Evolutionary conservation across 345 rosid genomes (phyloP).

Genomic region (Leavenworthia alabamica): DNA sequence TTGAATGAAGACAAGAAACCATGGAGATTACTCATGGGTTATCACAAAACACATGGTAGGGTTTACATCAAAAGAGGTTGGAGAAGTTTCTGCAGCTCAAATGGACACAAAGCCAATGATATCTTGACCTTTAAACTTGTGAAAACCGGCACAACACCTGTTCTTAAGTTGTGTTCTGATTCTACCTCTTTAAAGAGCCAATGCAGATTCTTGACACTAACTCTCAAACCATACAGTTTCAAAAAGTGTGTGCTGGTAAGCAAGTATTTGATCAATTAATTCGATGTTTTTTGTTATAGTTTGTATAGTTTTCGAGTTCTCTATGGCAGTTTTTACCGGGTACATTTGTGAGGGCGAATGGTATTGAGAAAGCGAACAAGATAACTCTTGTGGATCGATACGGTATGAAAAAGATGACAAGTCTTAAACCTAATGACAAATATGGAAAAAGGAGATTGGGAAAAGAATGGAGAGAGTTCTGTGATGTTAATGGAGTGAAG

Average conservation of each 20-base stretch:
- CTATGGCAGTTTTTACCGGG: constrained; percentile 4
- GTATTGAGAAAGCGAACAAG: background rate
- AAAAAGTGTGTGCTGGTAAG: background rate
- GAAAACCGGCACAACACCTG: background rate
- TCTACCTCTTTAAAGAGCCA: background rate
- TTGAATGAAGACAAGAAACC: background rate
- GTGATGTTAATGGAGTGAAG: constrained; percentile 11
- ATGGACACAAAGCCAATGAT: background rate
- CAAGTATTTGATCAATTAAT: background rate
- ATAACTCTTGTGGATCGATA: constrained; percentile 9
- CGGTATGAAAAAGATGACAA: background rate
- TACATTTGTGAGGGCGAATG: background rate
- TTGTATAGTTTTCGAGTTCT: background rate
- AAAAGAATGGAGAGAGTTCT: constrained; percentile 18
- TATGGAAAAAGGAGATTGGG: background rate
- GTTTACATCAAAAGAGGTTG: constrained; percentile 17
- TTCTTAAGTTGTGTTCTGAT: constrained; percentile 8
- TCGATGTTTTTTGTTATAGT: background rate
- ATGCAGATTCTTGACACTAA: constrained; percentile 7
- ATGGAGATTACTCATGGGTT: background rate
- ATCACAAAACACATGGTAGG: background rate
- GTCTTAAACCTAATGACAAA: background rate
- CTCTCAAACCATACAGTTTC: background rate
- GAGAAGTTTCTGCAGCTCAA: constrained; percentile 8
- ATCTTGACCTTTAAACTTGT: background rate